A percentile compares a stretch with the other conserved stretches of the same genome.
Evolutionary conservation across 805 yeast species (phyloP).

Genomic region (Scheffersomyces spartinae): DNA sequence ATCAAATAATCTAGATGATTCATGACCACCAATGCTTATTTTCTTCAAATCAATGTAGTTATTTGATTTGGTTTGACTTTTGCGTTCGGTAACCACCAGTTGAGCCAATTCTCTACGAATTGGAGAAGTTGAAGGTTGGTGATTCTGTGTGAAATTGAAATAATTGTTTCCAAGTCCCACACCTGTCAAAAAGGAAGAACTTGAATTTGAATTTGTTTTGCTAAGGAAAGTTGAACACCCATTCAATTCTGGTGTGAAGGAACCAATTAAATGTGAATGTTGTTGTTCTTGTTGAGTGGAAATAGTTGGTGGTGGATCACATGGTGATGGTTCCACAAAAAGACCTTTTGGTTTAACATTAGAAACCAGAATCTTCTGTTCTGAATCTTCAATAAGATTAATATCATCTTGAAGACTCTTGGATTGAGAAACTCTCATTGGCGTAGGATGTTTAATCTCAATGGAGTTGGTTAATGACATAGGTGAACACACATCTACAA

Average conservation of each 20-base stretch:
- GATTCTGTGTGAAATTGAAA: conserved; percentile 16
- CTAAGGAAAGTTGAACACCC: too few species aligned
- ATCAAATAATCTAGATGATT: conserved; percentile 1
- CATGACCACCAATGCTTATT: conserved; percentile 6
- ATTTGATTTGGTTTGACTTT: conserved; percentile 9
- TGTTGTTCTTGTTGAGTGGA: too few species aligned
- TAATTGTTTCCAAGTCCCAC: conserved; percentile 30
- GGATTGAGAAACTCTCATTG: conserved; percentile 4
- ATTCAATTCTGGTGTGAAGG: too few species aligned
- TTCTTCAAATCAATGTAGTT: conserved; percentile 16
- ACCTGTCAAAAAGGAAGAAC: conserved; percentile 15
- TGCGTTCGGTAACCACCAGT: too few species aligned
- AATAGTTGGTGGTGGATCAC: too few species aligned
- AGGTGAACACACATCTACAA: background rate
- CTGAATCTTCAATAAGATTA: conserved; percentile 7
- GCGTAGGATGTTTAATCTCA: conserved; percentile 6
- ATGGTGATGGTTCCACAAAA: too few species aligned
- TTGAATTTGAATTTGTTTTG: conserved; percentile 10
- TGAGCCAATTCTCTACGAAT: too few species aligned
- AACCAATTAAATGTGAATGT: conserved; percentile 12
- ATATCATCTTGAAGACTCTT: conserved; percentile 2
- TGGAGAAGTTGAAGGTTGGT: conserved; percentile 17
- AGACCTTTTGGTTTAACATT: too few species aligned
- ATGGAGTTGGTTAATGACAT: background rate
- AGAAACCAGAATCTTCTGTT: too few species aligned